Percentiles rank a stretch among this genome's conserved stretches.
Evolutionary conservation across 805 yeast genomes (phyloP).

Genomic region (Sugiyamaella chiloensis): DNA sequence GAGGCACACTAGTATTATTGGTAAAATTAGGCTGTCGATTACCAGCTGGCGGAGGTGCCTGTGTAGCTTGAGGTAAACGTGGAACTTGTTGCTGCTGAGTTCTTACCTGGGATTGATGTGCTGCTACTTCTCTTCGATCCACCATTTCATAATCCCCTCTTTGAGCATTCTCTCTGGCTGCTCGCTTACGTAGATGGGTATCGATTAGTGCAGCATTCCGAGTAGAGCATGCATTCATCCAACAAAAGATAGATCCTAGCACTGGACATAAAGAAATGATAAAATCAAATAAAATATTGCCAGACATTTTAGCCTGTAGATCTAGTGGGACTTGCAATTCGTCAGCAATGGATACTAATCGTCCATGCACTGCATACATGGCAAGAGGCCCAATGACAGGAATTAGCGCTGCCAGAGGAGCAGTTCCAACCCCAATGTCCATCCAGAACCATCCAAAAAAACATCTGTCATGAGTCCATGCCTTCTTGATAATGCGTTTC

Average conservation of each 20-base stretch:
- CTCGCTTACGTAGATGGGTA: slow-evolving; percentile 36
- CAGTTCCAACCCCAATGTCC: slow-evolving; percentile 75
- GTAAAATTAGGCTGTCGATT: too few relatives aligned
- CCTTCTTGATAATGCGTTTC: slow-evolving; percentile 69
- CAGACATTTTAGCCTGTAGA: slow-evolving; percentile 65
- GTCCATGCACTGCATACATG: slow-evolving; percentile 75
- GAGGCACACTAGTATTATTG: too few relatives aligned
- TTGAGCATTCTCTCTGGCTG: slow-evolving; percentile 18
- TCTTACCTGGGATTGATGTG: slow-evolving; percentile 6
- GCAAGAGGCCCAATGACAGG: slow-evolving; percentile 84
- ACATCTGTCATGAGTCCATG: slow-evolving; percentile 86
- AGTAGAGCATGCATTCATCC: slow-evolving; percentile 84
- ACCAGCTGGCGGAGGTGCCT: not conserved
- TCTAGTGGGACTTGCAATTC: slow-evolving; percentile 55
- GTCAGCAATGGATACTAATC: slow-evolving; percentile 61
- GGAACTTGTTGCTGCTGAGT: slow-evolving; percentile 2
- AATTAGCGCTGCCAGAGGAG: slow-evolving; percentile 64
- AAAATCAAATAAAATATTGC: slow-evolving; percentile 72
- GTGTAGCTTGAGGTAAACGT: too few relatives aligned
- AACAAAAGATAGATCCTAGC: slow-evolving; percentile 70
- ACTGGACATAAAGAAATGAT: slow-evolving; percentile 75
- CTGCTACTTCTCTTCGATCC: slow-evolving; percentile 3
- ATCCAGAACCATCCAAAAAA: slow-evolving; percentile 66
- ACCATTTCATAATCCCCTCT: slow-evolving; percentile 20
- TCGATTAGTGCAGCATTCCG: slow-evolving; percentile 83